Evolutionary conservation across 2,329 filamentous ascomycete genomes (phyloP), one percentile per base, ranked within the genome.

Genomic region (Nakataea oryzae): DNA sequence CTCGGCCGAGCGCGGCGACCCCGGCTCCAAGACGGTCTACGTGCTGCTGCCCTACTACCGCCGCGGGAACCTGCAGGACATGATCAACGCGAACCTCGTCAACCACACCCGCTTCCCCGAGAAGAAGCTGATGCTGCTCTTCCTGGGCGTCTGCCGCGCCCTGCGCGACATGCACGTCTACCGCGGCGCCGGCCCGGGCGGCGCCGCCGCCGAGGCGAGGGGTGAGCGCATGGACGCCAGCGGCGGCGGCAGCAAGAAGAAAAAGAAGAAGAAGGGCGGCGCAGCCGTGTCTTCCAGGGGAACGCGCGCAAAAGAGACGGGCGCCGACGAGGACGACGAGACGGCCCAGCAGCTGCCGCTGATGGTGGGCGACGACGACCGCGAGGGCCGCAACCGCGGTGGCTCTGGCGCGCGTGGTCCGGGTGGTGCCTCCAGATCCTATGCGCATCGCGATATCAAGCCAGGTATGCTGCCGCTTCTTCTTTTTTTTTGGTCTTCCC

Each of bases 41-140:
- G 95, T 99, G 65, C 81, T 99, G 56, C 82, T 99, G 26, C 95
- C 95, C 14, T 99, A 97, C 79, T 99, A 97, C 78, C 83, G 92
- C 69, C 83, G 93, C 67, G 95, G 95, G 17, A 99, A 99, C 74
- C 82, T 99, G 50, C 95, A 99, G 77, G 95, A 99, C 76, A 89
- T 96, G 72, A 97, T 99, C 80, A 99, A 99, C 75, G 93, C 95
- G 66, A 99, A 99, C 75, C 80, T 97, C 62, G 93, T 99, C 74
- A 97, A 97, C 75, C 91, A 96, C 73, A 90, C 90, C 50, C 83
- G 82, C 60, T 97, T 99, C 70, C 92, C 93, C 0, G 93, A 97
- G 78, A 84, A 87, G 72, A 83, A 88, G 69, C 79, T 99, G 65
- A 93, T 97, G 92, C 80, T 87, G 63, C 76, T 99, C 64, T 97